phyloP scores from a whole-genome alignment of 2,329 filamentous ascomycete genomes.

The Ophiosphaerella narmari region DNA sequence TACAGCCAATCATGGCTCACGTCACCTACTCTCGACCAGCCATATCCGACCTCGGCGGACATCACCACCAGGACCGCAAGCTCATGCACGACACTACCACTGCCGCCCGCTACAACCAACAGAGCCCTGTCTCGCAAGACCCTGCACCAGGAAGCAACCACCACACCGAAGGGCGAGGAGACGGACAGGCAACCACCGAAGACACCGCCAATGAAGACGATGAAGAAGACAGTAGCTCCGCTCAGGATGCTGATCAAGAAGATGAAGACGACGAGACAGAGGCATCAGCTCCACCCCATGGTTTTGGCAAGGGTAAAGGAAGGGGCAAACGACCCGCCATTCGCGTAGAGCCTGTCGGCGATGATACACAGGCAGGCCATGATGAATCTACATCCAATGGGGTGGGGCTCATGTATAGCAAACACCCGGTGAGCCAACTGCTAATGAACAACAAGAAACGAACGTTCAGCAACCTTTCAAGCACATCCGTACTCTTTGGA shows the following conservation, averaged over 20 bases:
- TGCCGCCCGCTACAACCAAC: slow-evolving; percentile 26
- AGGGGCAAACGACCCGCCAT: slow-evolving; percentile 45
- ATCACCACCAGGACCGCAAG: slow-evolving; percentile 37
- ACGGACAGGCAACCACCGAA: slow-evolving; percentile 33
- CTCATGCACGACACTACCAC: slow-evolving; percentile 29
- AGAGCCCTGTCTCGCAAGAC: slow-evolving; percentile 23
- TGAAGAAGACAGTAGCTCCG: slow-evolving; percentile 39
- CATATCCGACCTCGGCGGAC: slow-evolving; percentile 35
- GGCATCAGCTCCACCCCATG: slow-evolving; percentile 39
- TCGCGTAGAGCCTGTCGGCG: slow-evolving; percentile 39
- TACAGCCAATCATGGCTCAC: slow-evolving; percentile 31
- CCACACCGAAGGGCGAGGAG: slow-evolving; percentile 28
- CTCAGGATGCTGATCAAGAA: slow-evolving; percentile 37
- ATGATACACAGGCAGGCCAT: slow-evolving; percentile 36
- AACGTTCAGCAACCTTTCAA: slow-evolving; percentile 47
- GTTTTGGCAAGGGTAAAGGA: slow-evolving; percentile 38
- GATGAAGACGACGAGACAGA: slow-evolving; percentile 45
- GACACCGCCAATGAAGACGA: slow-evolving; percentile 41
- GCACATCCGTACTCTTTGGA: slow-evolving; percentile 44
- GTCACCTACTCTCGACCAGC: slow-evolving; percentile 28
- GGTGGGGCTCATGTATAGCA: slow-evolving; percentile 37
- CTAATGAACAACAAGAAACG: slow-evolving; percentile 44
- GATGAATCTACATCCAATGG: slow-evolving; percentile 33
- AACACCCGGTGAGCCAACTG: slow-evolving; percentile 33
- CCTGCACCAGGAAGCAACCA: slow-evolving; percentile 24